phyloP scores from a whole-genome alignment of 192 early-diverging fungal genomes.

The Diversispora epigaea region DNA sequence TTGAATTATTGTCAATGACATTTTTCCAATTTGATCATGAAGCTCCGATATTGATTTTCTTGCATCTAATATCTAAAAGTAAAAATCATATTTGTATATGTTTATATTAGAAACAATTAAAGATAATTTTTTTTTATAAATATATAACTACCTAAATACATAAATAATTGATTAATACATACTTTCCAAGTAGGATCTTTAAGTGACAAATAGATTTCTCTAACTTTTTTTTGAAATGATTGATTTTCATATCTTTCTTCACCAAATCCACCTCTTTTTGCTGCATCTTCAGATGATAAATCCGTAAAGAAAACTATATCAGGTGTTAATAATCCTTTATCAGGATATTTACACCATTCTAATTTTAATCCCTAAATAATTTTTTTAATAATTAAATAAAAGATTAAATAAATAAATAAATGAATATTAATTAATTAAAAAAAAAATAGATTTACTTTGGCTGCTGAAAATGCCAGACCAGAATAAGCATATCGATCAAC shows the following conservation, averaged over 20 bases:
- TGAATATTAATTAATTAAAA: neutral
- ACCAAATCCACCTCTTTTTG: conserved; percentile 83
- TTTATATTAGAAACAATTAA: too few species aligned
- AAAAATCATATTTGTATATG: conserved; percentile 10
- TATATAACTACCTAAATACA: neutral
- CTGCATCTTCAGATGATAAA: conserved; percentile 71
- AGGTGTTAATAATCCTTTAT: conserved; percentile 80
- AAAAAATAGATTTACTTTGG: conserved; percentile 62
- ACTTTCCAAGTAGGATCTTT: conserved; percentile 30
- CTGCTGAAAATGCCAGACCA: conserved; percentile 87
- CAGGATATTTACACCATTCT: conserved; percentile 86
- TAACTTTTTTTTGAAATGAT: conserved; percentile 80
- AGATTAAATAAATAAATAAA: neutral
- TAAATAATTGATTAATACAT: neutral
- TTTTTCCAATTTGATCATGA: conserved; percentile 6
- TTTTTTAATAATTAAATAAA: neutral
- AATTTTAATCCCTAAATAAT: conserved; percentile 64
- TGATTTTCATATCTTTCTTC: conserved; percentile 88
- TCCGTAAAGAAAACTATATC: conserved; percentile 91
- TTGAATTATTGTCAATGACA: neutral
- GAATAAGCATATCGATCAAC: conserved; percentile 97
- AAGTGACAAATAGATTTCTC: conserved; percentile 65
- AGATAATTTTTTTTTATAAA: neutral
- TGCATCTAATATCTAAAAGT: conserved; percentile 10
- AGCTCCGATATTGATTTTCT: neutral